Conservation (phyloP, 305 asterid genomes). For the Caryopteris hybrid region DNA sequence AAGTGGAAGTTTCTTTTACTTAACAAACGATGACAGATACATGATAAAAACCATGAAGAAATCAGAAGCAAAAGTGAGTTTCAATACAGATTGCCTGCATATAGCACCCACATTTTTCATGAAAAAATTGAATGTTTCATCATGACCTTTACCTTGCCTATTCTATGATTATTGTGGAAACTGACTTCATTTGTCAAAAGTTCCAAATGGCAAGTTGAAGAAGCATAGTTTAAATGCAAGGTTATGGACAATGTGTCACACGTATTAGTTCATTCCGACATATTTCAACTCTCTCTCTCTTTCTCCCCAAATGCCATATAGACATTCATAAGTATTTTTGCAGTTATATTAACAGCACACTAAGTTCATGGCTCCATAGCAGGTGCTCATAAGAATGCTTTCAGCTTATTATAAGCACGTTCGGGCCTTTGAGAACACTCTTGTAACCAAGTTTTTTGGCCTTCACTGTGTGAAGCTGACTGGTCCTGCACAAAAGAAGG, state of each 20-base stretch:
- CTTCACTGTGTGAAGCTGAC: conserved; percentile 91
- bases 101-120: neutral
- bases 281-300: neutral
- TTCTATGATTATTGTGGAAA: too few relatives aligned
- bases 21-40: conserved; percentile 84
- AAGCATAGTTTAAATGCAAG: neutral
- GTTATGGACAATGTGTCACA: neutral
- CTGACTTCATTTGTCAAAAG: too few relatives aligned
- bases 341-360: neutral
- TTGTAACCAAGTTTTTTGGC: conserved; percentile 86
- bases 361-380: conserved; percentile 22
- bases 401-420: conserved; percentile 87
- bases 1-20: conserved; percentile 93
- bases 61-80: conserved; percentile 88
- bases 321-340: neutral
- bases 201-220: too few relatives aligned
- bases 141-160: too few relatives aligned
- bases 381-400: conserved; percentile 96
- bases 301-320: neutral
- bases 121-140: neutral
- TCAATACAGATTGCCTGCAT: neutral
- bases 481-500: conserved; percentile 96
- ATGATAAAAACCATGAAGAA: conserved; percentile 94
- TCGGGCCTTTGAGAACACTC: conserved; percentile 65
- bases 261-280: neutral